Evolutionary conservation across 305 asterid species (phyloP), one percentile per base, ranked within the genome.

Genomic region (Solanum aculeatissimum): DNA sequence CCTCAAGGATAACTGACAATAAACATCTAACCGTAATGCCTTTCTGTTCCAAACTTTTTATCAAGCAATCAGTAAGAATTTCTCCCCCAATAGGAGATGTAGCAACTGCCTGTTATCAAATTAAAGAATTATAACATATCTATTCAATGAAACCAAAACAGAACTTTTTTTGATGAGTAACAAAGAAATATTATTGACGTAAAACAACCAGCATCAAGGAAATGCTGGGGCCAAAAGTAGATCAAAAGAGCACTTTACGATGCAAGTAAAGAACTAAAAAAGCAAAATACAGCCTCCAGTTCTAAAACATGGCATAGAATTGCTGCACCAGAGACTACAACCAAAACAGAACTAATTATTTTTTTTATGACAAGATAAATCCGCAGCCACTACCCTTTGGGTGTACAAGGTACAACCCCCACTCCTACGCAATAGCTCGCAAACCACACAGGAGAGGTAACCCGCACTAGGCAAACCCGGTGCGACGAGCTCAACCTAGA

Each of bases 41-140:
- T 91, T 92, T 97, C 84, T 93, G 90, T 86, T 95, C 98, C 91
- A 97, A 89, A 90, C 99, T 97, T 90, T 91, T 97, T 87, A 95
- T 88, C 93, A 94, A 91, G 92, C 97, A 91, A 89, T 94, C 96
- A 74, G 93, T 93, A 75, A 94, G 93, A 74, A 95, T 70, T 71
- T 91, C 98, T 85, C 98, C 98, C 85, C 98, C 98, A 82, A 94
- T 89, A 87, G 96, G 94, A 86, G 97, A 94, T 66, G 93, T 87
- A 65, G 91, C 83, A 77, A 94, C 96, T 55, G 96, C 98, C 98
- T 94, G 87, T 54, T 65, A 75, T 80, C 89, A 84, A 83, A 86
- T 84, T 32, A 86, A 83, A 82, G 54, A 47, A 86, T 38, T n/a
- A 74, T 62, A 54, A 43, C 10, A 27, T 77, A 53, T 53, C 27